Base-by-base conservation (phyloP, 2,329 filamentous ascomycete genomes). In the Ceratocystis alfenasii region DNA sequence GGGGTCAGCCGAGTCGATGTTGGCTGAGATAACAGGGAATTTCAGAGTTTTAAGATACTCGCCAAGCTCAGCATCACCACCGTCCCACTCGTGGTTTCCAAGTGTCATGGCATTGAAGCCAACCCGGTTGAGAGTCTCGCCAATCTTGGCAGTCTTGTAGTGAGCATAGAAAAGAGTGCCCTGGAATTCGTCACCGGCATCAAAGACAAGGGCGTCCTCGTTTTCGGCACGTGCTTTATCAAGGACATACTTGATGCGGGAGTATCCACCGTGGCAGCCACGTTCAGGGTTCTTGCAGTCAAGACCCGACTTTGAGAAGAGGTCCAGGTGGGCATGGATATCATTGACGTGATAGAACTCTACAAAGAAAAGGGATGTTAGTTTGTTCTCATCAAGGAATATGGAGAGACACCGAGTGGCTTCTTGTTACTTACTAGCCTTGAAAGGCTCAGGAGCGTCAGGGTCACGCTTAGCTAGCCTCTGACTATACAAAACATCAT, bases 331-430 rank as follows among this genome's bases (percentile, higher is more conserved):
- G 17, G 85, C 80, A 72, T 87, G 85, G 15, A 87, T 83, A 71
- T 87, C 85, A 71, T 87, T 87, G 77, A 87, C 79, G 72, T 87
- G 85, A 74, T 86, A 87, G 75, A 87, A 86, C 5, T 84, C 77
- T 78, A 65, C 44, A 15, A 62, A 53, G 25, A 59, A n/a, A 12
- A 20, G 7, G 25, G 8, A 3, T 28, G 30, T 33, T 20, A 63
- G 28, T 22, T 41, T 57, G 10, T 15, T 20, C 5, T 22, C 17
- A 57, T 17, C n/a, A 17, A 22, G 20, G 46, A 17, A n/a, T 28
- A n/a, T 17, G n/a, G 41, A 36, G n/a, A 62, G 10, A n/a, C 5
- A 4, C 12, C 7, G 59, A 6, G 17, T 7, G 2, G 15, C 46
- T 10, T 48, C 17, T 22, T n/a, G 6, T 6, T 15, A 70, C 75